Conservation (phyloP, 441 rosid genomes). For the Theobroma grandiflorum region DNA sequence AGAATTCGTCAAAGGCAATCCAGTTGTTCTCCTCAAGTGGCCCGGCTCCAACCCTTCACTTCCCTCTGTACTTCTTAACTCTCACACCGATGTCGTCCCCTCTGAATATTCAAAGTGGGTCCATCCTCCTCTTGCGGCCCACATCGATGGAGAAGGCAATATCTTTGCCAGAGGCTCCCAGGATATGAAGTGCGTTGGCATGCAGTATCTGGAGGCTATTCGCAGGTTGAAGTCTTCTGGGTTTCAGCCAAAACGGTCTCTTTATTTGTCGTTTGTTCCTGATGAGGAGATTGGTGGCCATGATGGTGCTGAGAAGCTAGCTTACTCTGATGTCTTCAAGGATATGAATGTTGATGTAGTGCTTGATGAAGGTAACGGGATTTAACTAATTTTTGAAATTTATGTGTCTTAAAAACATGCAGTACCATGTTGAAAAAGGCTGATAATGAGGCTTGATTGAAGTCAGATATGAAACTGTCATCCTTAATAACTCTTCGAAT, state of each 20-base stretch:
- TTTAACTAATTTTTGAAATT: neutral
- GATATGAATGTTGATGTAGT: slow-evolving; percentile 74
- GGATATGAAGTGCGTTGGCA: slow-evolving; percentile 98
- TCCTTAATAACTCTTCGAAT: too few species aligned
- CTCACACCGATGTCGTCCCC: slow-evolving; percentile 97
- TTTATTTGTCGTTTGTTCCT: slow-evolving; percentile 79
- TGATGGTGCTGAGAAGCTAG: slow-evolving; percentile 81
- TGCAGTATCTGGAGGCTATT: slow-evolving; percentile 93
- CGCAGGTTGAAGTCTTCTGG: slow-evolving; percentile 69
- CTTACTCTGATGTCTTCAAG: slow-evolving; percentile 62
- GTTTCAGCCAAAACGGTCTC: slow-evolving; percentile 69
- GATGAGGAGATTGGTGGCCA: slow-evolving; percentile 98
- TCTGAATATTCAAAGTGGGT: slow-evolving; percentile 81
- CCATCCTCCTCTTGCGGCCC: slow-evolving; percentile 77
- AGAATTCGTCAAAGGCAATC: slow-evolving; percentile 73
- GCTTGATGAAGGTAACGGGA: slow-evolving; percentile 83
- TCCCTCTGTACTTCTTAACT: slow-evolving; percentile 82
- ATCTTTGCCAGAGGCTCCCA: slow-evolving; percentile 93
- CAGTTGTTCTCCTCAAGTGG: slow-evolving; percentile 82
- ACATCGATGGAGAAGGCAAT: slow-evolving; percentile 72
- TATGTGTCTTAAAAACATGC: neutral
- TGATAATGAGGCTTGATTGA: neutral
- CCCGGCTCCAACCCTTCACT: slow-evolving; percentile 65
- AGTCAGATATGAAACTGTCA: too few species aligned
- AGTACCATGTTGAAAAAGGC: neutral